phyloP scores from a whole-genome alignment of 192 early-diverging fungal species.

The Geranomyces michiganensis region DNA sequence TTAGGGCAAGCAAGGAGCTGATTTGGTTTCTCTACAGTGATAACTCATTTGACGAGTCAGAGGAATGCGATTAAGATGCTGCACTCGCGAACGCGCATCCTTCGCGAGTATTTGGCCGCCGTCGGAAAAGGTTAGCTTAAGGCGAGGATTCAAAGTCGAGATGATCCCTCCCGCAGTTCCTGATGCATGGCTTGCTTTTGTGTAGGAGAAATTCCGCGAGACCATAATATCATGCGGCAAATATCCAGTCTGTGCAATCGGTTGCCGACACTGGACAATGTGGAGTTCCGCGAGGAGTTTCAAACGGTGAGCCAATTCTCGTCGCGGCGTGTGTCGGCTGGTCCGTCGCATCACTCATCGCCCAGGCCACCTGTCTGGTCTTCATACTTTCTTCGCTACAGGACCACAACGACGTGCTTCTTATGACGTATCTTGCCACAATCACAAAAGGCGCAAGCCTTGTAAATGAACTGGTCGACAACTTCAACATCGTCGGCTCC shows the following conservation, averaged over 20 bases:
- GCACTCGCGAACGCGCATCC: slow-evolving; percentile 66
- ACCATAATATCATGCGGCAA: slow-evolving; percentile 77
- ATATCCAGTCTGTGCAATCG: slow-evolving; percentile 74
- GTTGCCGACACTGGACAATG: slow-evolving; percentile 67
- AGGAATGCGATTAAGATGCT: slow-evolving; percentile 84
- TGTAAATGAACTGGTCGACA: slow-evolving; percentile 64
- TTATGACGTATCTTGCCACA: slow-evolving; percentile 73
- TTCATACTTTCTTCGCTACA: slow-evolving; percentile 24
- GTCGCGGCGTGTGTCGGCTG: too few species aligned
- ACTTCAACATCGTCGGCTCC: slow-evolving; percentile 50
- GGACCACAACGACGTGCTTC: slow-evolving; percentile 83
- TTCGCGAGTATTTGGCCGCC: slow-evolving; percentile 74
- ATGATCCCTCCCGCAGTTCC: neutral
- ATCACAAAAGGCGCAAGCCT: slow-evolving; percentile 75
- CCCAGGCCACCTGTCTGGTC: too few species aligned
- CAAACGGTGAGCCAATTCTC: slow-evolving; percentile 57
- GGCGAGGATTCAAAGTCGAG: too few species aligned
- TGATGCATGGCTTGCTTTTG: too few species aligned
- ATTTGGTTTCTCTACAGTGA: slow-evolving; percentile 52
- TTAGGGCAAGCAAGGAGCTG: too few species aligned
- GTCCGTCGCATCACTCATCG: too few species aligned
- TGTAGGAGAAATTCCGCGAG: slow-evolving; percentile 59
- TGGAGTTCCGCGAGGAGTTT: slow-evolving; percentile 74
- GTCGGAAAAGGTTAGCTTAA: slow-evolving; percentile 58
- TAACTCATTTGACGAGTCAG: slow-evolving; percentile 71